These are phyloP conservation scores for Hypoxylon perforatum DNA, from an alignment of 495 filamentous ascomycete species.

Conservation along the genomic window DNA sequence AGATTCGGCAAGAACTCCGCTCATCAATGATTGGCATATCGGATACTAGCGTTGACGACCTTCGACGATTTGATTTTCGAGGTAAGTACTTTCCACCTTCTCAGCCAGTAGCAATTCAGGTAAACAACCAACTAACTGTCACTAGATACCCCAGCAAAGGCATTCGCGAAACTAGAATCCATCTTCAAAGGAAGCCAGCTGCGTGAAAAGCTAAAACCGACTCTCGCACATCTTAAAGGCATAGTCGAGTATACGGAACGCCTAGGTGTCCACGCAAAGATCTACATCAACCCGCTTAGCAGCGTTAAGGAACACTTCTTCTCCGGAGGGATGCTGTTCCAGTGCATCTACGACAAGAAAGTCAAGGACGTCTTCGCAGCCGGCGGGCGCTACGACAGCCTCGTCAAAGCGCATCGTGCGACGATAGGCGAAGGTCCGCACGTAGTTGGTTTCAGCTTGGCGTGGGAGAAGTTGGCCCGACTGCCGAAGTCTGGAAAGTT, in stretches of 20 bases:
- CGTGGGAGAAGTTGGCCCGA: slow-evolving; percentile 82
- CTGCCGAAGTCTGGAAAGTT: slow-evolving; percentile 69
- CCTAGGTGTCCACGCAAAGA: slow-evolving; percentile 78
- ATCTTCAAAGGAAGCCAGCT: slow-evolving; percentile 79
- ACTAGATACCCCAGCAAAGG: slow-evolving; percentile 76
- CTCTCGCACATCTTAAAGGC: slow-evolving; percentile 80
- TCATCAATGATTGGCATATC: slow-evolving; percentile 83
- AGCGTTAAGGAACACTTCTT: slow-evolving; percentile 96
- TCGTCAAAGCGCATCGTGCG: slow-evolving; percentile 78
- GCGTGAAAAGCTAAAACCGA: slow-evolving; percentile 72
- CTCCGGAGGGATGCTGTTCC: slow-evolving; percentile 85
- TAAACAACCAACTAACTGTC: slow-evolving; percentile 14
- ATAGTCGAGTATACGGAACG: slow-evolving; percentile 79
- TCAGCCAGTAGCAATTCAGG: neutral
- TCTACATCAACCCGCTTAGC: slow-evolving; percentile 86
- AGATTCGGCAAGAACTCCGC: slow-evolving; percentile 84
- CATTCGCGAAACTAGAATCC: slow-evolving; percentile 73
- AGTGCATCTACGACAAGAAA: slow-evolving; percentile 90
- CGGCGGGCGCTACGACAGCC: slow-evolving; percentile 89
- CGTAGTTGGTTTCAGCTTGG: slow-evolving; percentile 92
- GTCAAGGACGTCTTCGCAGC: slow-evolving; percentile 87
- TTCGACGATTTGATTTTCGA: slow-evolving; percentile 89
- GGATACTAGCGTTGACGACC: slow-evolving; percentile 89
- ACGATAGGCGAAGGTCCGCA: slow-evolving; percentile 69
- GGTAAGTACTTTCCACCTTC: slow-evolving; percentile 61